Conservation (phyloP, 225 moss, liverwort and hornwort genomes). For the Sphagnum tenellum region DNA sequence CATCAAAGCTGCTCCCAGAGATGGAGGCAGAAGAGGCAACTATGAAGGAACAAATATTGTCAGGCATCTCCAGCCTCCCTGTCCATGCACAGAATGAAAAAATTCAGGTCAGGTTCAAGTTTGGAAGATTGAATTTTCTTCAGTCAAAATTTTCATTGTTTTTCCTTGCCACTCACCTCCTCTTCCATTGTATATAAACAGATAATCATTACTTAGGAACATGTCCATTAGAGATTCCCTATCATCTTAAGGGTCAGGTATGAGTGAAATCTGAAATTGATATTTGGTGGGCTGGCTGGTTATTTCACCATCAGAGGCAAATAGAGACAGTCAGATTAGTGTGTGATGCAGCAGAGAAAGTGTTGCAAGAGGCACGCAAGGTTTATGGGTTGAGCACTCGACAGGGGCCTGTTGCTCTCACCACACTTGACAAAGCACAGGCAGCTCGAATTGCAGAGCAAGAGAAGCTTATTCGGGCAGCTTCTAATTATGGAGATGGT, state of each 20-base stretch:
- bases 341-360: conserved; percentile 89
- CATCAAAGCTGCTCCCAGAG: conserved; percentile 92
- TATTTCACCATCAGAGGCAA: conserved; percentile 55
- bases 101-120: conserved; percentile 43
- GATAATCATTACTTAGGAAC: too few relatives aligned
- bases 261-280: too few relatives aligned
- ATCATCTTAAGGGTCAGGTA: too few relatives aligned
- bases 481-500: conserved; percentile 86
- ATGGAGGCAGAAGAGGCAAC: conserved; percentile 82
- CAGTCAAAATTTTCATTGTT: too few relatives aligned
- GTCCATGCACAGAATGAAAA: conserved; percentile 71
- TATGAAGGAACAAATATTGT: conserved; percentile 71
- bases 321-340: conserved; percentile 79
- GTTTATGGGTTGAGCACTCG: conserved; percentile 82
- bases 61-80: conserved; percentile 50
- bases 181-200: too few relatives aligned
- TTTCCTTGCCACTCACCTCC: too few relatives aligned
- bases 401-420: conserved; percentile 71
- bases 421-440: conserved; percentile 73
- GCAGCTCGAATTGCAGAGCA: conserved; percentile 82
- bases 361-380: conserved; percentile 84
- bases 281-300: not conserved
- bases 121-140: too few relatives aligned
- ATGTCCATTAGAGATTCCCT: too few relatives aligned
- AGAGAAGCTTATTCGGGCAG: conserved; percentile 73